Percentiles rank a stretch among this genome's conserved stretches.
Evolutionary conservation across 345 rosid species (phyloP).

Genomic region (Hypericum perforatum): DNA sequence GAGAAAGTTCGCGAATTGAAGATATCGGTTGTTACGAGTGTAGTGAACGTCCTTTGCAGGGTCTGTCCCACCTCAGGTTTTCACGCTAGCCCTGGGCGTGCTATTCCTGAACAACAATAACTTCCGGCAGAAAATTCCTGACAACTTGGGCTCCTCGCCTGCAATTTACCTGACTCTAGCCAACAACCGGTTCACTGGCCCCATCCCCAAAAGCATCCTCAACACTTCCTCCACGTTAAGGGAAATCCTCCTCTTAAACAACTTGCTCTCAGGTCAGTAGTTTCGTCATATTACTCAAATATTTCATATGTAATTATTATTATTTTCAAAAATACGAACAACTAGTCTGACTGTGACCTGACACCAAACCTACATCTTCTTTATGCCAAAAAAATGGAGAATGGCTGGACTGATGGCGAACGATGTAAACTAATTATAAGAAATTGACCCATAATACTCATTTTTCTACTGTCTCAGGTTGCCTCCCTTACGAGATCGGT

Average conservation of each 20-base stretch:
- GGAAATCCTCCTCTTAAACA: conserved; percentile 32
- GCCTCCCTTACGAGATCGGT: conserved; percentile 40
- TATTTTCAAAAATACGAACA: no score
- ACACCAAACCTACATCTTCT: no score
- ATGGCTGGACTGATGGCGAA: no score
- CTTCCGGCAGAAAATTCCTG: conserved; percentile 24
- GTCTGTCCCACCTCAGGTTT: conserved; percentile 26
- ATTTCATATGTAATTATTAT: no score
- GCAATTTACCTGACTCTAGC: conserved; percentile 32
- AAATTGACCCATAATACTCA: no score
- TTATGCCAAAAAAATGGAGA: no score
- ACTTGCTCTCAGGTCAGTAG: conserved; percentile 7
- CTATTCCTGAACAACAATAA: conserved; percentile 39
- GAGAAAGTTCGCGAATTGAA: no score
- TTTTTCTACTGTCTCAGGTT: conserved; percentile 9
- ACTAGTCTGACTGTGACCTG: no score
- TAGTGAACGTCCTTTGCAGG: conserved; percentile 19
- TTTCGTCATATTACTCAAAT: no score
- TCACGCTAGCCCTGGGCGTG: conserved; percentile 18
- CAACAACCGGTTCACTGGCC: conserved; percentile 34
- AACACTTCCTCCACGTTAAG: conserved; percentile 18
- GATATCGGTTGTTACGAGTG: no score
- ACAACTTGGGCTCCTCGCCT: conserved; percentile 22
- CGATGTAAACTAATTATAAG: no score
- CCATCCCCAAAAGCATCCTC: conserved; percentile 33